Evolutionary conservation across 2,329 filamentous ascomycete genomes (phyloP).

Genomic region (Claviceps purpurea): DNA sequence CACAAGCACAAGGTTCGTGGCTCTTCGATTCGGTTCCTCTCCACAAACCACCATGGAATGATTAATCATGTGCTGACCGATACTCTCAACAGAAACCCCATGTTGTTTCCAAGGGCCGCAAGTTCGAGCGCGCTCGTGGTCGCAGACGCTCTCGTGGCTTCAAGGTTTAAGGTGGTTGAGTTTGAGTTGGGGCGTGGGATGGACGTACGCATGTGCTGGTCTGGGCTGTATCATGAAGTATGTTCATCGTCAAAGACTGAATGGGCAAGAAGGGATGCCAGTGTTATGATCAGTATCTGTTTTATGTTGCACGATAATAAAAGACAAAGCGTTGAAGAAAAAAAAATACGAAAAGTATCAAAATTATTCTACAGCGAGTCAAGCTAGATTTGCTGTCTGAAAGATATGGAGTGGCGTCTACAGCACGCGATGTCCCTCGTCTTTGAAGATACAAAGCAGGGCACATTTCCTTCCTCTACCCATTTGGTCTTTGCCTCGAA

Average conservation of each 20-base stretch:
- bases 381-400: no score
- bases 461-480: no score
- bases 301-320: no score
- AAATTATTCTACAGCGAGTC: no score
- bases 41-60: not conserved
- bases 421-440: no score
- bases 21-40: not conserved
- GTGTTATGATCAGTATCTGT: constrained; percentile 14
- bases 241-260: constrained; percentile 5
- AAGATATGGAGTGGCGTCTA: no score
- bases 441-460: no score
- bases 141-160: constrained; percentile 97
- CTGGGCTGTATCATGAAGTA: not conserved
- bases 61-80: not conserved
- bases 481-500: no score
- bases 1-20: constrained; percentile 83
- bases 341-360: no score
- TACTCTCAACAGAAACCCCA: constrained; percentile 64
- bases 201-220: constrained; percentile 1
- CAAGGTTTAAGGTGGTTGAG: constrained; percentile 73
- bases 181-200: constrained; percentile 11
- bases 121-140: constrained; percentile 98
- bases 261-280: constrained; percentile 15
- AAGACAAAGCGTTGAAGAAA: no score
- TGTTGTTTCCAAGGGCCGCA: constrained; percentile 96